phyloP scores from a whole-genome alignment of 768 basidiomycete species.

The Lyophyllum semitale region DNA sequence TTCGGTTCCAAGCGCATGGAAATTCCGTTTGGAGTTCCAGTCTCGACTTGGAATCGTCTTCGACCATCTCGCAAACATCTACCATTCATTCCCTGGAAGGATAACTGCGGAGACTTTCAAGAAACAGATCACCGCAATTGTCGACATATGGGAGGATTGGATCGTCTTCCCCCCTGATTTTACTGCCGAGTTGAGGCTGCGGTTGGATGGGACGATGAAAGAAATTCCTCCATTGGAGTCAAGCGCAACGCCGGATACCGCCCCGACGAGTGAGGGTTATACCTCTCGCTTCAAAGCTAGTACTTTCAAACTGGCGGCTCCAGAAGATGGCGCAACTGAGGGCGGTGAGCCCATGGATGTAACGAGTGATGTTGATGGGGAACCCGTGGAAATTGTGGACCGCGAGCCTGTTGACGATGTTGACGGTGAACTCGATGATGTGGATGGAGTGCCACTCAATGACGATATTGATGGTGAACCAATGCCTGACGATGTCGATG shows the following conservation, averaged over 20 bases:
- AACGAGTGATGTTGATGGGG: conserved; percentile 40
- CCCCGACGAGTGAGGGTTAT: conserved; percentile 33
- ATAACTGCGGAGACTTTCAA: conserved; percentile 97
- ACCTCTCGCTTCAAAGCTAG: conserved; percentile 75
- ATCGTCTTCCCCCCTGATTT: conserved; percentile 93
- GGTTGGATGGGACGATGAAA: conserved; percentile 66
- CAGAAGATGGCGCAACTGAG: conserved; percentile 19
- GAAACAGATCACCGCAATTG: conserved; percentile 83
- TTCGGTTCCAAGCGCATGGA: conserved; percentile 94
- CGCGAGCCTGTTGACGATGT: conserved; percentile 40
- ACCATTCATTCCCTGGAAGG: conserved; percentile 93
- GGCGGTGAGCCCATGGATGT: conserved; percentile 33
- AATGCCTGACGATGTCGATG: conserved; percentile 44
- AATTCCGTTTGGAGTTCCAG: conserved; percentile 94
- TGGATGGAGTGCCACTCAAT: conserved; percentile 47
- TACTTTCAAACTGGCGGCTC: conserved; percentile 72
- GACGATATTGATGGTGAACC: conserved; percentile 27
- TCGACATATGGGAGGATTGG: conserved; percentile 99
- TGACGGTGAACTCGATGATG: conserved; percentile 36
- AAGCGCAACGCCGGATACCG: conserved; percentile 28
- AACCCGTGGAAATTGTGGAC: conserved; percentile 48
- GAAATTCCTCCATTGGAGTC: conserved; percentile 26
- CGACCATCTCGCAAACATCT: conserved; percentile 91
- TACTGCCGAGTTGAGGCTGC: conserved; percentile 66
- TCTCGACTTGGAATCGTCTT: conserved; percentile 90